Percentiles rank a stretch among this genome's conserved stretches.
Evolutionary conservation across 352 stramenopile species (phyloP).

Genomic region (Phytophthora fragariaefolia): DNA sequence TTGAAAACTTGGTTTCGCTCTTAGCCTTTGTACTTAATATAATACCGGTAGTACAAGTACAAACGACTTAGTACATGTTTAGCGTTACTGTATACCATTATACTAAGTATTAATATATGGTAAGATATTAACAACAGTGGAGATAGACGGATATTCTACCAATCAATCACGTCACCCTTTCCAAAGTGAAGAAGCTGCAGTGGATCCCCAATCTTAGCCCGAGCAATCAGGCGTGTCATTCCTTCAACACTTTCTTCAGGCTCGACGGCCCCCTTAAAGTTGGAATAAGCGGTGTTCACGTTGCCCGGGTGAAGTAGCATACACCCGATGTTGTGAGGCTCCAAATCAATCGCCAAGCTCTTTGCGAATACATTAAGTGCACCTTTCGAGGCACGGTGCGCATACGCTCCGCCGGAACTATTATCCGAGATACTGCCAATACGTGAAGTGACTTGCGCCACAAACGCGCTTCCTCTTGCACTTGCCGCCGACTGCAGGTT

Average conservation of each 20-base stretch:
- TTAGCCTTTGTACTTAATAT: no score
- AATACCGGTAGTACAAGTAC: no score
- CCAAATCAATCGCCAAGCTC: slow-evolving; percentile 56
- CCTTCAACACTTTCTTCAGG: slow-evolving; percentile 48
- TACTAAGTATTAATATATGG: no score
- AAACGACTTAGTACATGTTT: no score
- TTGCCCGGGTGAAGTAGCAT: slow-evolving; percentile 60
- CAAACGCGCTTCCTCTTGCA: slow-evolving; percentile 37
- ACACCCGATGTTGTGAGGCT: slow-evolving; percentile 46
- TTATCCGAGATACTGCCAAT: slow-evolving; percentile 59
- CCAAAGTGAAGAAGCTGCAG: slow-evolving; percentile 55
- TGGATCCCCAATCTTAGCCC: slow-evolving; percentile 40
- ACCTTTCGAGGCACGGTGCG: slow-evolving; percentile 72
- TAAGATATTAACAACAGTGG: no score
- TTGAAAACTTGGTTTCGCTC: no score
- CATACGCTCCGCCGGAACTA: slow-evolving; percentile 45
- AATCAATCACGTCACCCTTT: slow-evolving; percentile 58
- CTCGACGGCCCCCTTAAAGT: slow-evolving; percentile 37
- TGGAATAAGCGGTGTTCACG: slow-evolving; percentile 53
- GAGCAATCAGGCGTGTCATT: slow-evolving; percentile 42
- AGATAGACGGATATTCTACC: no score
- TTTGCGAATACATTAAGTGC: slow-evolving; percentile 75
- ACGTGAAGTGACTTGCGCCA: slow-evolving; percentile 55
- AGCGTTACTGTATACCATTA: no score
- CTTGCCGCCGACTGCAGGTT: slow-evolving; percentile 46